These are phyloP conservation scores for Nemania sp. DNA, from an alignment of 2,329 filamentous ascomycete species.

Conservation along the genomic window DNA sequence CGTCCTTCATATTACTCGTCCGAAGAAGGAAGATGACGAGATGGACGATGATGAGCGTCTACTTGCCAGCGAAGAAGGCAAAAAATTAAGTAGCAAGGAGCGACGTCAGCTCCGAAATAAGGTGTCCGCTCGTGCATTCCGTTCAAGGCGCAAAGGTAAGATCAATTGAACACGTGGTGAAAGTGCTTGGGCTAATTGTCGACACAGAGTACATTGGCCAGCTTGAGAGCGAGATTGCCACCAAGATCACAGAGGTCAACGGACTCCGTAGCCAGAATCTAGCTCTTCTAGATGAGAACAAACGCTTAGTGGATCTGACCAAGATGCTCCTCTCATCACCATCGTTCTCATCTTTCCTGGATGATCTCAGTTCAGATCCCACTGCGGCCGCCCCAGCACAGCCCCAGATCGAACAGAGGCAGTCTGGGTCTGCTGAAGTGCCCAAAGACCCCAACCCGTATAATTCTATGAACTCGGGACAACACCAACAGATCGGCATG, in stretches of 20 bases:
- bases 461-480: slow-evolving; percentile 53
- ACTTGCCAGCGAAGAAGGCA: slow-evolving; percentile 81
- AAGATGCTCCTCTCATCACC: slow-evolving; percentile 80
- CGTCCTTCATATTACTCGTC: slow-evolving; percentile 70
- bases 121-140: slow-evolving; percentile 95
- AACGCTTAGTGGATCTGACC: slow-evolving; percentile 76
- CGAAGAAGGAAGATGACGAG: slow-evolving; percentile 93
- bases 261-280: slow-evolving; percentile 82
- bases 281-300: slow-evolving; percentile 82
- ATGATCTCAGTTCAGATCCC: slow-evolving; percentile 68
- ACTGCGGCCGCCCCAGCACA: slow-evolving; percentile 45
- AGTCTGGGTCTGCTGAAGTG: slow-evolving; percentile 53
- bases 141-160: slow-evolving; percentile 96
- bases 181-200: slow-evolving; percentile 51
- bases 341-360: slow-evolving; percentile 81
- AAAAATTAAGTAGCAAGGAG: slow-evolving; percentile 99
- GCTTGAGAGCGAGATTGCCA: slow-evolving; percentile 85
- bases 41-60: slow-evolving; percentile 93
- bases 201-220: slow-evolving; percentile 91
- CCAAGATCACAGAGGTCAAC: slow-evolving; percentile 81
- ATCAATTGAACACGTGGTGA: not conserved
- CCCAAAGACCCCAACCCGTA: slow-evolving; percentile 72
- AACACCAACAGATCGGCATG: slow-evolving; percentile 75
- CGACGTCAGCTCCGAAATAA: slow-evolving; percentile 97
- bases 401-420: slow-evolving; percentile 47